Conservation (phyloP, 2,329 filamentous ascomycete species). For the Clonostachys byssicola region DNA sequence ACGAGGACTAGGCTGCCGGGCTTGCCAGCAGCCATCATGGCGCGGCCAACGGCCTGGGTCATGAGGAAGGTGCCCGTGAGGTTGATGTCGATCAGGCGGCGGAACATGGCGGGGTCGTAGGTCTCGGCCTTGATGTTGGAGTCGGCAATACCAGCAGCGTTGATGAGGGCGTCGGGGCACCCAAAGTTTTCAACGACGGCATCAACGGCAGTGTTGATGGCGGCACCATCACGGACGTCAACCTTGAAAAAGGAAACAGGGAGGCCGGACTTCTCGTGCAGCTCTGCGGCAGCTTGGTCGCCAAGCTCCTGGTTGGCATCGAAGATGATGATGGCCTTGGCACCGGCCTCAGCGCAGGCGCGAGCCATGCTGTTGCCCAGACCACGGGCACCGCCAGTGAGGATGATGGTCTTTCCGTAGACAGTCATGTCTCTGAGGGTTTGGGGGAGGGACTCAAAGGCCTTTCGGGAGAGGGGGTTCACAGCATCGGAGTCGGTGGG, state of each 20-base stretch:
- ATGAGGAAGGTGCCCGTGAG: slow-evolving; percentile 75
- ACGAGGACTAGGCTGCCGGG: slow-evolving; percentile 73
- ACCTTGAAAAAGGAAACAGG: slow-evolving; percentile 76
- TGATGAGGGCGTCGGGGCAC: slow-evolving; percentile 70
- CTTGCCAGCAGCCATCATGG: slow-evolving; percentile 70
- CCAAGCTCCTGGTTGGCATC: slow-evolving; percentile 74
- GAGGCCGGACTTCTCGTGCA: slow-evolving; percentile 68
- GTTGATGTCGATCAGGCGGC: slow-evolving; percentile 78
- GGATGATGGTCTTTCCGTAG: slow-evolving; percentile 65
- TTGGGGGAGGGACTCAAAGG: slow-evolving; percentile 53
- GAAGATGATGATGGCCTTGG: slow-evolving; percentile 70
- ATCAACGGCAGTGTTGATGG: slow-evolving; percentile 66
- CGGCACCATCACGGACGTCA: slow-evolving; percentile 68
- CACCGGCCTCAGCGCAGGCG: slow-evolving; percentile 71
- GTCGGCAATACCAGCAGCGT: slow-evolving; percentile 76
- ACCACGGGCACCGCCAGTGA: slow-evolving; percentile 74
- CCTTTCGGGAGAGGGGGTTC: slow-evolving; percentile 45
- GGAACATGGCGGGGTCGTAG: slow-evolving; percentile 74
- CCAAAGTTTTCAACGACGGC: slow-evolving; percentile 64
- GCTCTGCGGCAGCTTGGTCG: slow-evolving; percentile 63
- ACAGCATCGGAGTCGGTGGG: slow-evolving; percentile 41
- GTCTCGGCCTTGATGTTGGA: slow-evolving; percentile 80
- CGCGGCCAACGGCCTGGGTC: slow-evolving; percentile 65
- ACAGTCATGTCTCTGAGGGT: slow-evolving; percentile 68
- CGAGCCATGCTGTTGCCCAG: slow-evolving; percentile 77